These are phyloP conservation scores for Sarcodon aspratus DNA, from an alignment of 768 basidiomycete genomes.

Conservation along the genomic window DNA sequence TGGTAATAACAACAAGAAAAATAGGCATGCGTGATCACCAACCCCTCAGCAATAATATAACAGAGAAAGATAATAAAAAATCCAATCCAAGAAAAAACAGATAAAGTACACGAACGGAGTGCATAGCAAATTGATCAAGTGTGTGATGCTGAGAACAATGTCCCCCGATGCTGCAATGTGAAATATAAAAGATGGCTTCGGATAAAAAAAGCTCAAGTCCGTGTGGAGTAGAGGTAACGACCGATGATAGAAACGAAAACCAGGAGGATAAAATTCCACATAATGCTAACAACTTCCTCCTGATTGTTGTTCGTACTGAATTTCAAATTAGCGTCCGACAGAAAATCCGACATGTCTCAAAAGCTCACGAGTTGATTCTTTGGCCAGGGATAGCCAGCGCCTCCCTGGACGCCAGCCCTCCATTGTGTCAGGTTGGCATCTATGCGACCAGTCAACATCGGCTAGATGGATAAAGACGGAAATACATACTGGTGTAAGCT, in stretches of 20 bases:
- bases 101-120: no score
- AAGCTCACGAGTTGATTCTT: conserved; percentile 18
- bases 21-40: no score
- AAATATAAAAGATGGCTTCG: not conserved
- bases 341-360: not conserved
- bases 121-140: no score
- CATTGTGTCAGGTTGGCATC: conserved; percentile 21
- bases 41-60: no score
- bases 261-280: not conserved
- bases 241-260: not conserved
- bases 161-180: no score
- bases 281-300: conserved; percentile 1
- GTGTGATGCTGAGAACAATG: no score
- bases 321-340: not conserved
- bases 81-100: no score
- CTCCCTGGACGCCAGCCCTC: conserved; percentile 10
- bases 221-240: not conserved
- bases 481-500: conserved; percentile 46
- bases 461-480: conserved; percentile 1
- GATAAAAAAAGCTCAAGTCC: not conserved
- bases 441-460: conserved; percentile 3
- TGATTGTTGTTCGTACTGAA: conserved; percentile 2
- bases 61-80: no score
- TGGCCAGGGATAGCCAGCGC: conserved; percentile 21
- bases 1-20: no score